Conservation (phyloP, 1,284 basidiomycete species). For the Bjerkandera adusta region DNA sequence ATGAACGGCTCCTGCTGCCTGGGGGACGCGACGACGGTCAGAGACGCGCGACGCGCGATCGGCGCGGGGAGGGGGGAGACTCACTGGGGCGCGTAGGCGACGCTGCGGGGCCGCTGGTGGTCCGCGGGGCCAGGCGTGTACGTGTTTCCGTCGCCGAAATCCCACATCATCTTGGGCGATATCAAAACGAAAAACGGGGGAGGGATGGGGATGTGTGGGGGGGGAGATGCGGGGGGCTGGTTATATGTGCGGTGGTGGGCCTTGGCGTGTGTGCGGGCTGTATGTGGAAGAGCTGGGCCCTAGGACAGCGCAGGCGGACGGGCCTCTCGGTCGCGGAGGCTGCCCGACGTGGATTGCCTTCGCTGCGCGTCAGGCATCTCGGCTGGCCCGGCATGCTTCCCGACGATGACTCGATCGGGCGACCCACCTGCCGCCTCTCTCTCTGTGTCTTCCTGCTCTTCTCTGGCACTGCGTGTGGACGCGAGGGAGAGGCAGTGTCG, state of each 20-base stretch:
- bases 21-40: neutral
- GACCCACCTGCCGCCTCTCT: too few relatives aligned
- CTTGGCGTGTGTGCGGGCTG: neutral
- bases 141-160: constrained; percentile 13
- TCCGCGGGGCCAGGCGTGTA: constrained; percentile 9
- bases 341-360: too few relatives aligned
- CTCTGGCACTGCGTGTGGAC: neutral
- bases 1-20: neutral
- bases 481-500: neutral
- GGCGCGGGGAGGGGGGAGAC: neutral
- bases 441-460: neutral
- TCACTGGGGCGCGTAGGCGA: constrained; percentile 8
- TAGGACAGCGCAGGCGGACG: neutral
- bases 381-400: neutral
- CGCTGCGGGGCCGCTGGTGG: neutral
- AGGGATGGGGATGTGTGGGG: neutral
- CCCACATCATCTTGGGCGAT: constrained; percentile 20
- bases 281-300: neutral
- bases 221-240: neutral
- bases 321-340: too few relatives aligned
- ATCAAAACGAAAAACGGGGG: neutral
- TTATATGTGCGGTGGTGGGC: neutral
- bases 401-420: neutral
- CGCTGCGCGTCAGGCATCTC: neutral
- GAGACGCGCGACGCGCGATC: neutral